These are phyloP conservation scores for Candida tammaniensis DNA, from an alignment of 805 yeast species.

Conservation along the genomic window DNA sequence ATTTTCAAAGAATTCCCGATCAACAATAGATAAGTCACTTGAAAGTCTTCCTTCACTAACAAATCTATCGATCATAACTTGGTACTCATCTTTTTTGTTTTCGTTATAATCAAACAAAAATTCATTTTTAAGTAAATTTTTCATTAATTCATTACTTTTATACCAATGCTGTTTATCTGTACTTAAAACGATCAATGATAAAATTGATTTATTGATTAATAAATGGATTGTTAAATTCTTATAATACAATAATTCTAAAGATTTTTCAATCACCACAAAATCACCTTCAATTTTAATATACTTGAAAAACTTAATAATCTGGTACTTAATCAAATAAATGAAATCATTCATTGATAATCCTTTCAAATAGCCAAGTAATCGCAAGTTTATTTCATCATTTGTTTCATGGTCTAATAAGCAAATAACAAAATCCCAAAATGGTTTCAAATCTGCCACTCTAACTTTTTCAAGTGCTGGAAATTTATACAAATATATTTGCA, in stretches of 20 bases:
- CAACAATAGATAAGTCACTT: constrained; percentile 18
- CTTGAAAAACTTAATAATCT: constrained; percentile 23
- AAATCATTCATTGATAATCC: constrained; percentile 21
- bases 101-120: constrained; percentile 42
- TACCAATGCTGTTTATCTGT: constrained; percentile 15
- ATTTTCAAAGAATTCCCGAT: constrained; percentile 20
- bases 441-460: constrained; percentile 23
- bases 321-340: constrained; percentile 10
- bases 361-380: constrained; percentile 18
- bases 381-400: constrained; percentile 20
- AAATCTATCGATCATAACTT: constrained; percentile 24
- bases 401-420: constrained; percentile 19
- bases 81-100: constrained; percentile 26
- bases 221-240: constrained; percentile 56
- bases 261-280: constrained; percentile 37
- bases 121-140: constrained; percentile 39
- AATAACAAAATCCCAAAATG: constrained; percentile 26
- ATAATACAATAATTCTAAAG: constrained; percentile 56
- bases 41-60: constrained; percentile 16
- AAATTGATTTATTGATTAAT: constrained; percentile 50
- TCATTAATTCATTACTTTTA: constrained; percentile 30
- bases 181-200: constrained; percentile 28
- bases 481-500: constrained; percentile 31
- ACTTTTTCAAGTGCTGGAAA: constrained; percentile 12
- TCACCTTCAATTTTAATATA: constrained; percentile 21